Evolutionary conservation across 192 early-diverging fungal species (phyloP), one percentile per base, ranked within the genome.

Genomic region (Dissophora globulifera): DNA sequence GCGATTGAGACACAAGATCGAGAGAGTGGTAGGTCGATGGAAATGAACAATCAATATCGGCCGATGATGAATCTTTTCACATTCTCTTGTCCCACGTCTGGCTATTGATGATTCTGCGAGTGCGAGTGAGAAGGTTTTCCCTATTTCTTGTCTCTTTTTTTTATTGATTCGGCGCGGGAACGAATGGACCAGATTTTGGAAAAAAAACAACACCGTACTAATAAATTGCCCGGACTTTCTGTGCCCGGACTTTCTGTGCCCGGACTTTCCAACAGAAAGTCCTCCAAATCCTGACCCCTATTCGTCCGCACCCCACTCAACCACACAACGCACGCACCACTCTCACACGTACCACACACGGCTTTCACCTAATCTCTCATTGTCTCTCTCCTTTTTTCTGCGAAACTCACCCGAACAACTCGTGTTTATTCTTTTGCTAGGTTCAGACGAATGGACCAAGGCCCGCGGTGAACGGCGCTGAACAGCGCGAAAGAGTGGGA

Each of bases 361-460:
- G n/a, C n/a, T n/a, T n/a, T 40, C 35, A n/a, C 22, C 5, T 49
- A 27, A 41, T 63, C 20, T 31, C 19, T 62, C 16, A 11, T 4
- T 9, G 25, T 65, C 42, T 33, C n/a, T 42, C 31, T 32, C 11
- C 35, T 11, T 54, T 33, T 43, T 22, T 45, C 32, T 54, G 13
- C 41, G 32, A 27, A 20, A 19, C 47, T 50, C 29, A 23, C 59
- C n/a, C 23, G 52, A 8, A 7, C 52, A 13, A 10, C 8, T n/a
- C 9, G 12, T 45, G 22, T 63, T 12, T 27, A 10, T 20, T 27
- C 35, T n/a, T 31, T 42, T 41, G n/a, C n/a, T 71, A 71, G 68
- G 68, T 17, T 71, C 68, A n/a, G 68, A 62, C 29, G 68, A 71
- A 50, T 71, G 68, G 68, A 32, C 59, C 22, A 61, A 52, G 15